Base-by-base conservation (phyloP, 352 stramenopile genomes). In the Globisporangium megalacanthum region DNA sequence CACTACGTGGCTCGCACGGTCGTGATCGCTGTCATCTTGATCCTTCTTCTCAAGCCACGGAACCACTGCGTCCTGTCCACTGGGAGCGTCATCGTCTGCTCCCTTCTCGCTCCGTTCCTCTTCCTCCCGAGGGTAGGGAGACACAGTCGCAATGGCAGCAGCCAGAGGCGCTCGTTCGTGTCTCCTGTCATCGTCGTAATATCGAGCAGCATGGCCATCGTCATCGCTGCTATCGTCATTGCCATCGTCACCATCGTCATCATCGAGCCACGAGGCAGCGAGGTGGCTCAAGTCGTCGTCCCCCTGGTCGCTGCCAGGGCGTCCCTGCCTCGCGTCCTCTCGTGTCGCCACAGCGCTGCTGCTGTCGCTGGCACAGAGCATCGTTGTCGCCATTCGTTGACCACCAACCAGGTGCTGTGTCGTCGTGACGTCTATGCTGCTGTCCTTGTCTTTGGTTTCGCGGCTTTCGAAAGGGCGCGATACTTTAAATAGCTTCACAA, bases 21-120 rank as follows among this genome's bases (percentile, higher is more conserved):
- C 25, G 25, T 29, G 25, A 3, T 72, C 62, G 3, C 55, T 36
- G 7, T 60, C 65, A 3, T 55, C 54, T n/a, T 53, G 44, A 11
- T 45, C 53, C 25, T 20, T 67, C 29, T 56, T 67, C 29, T 56
- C 56, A 19, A 42, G 29, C 54, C 60, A 66, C 8, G 54, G 51
- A 33, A 54, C 50, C 41, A 64, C 58, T 4, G 51, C 39, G 20
- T 64, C 35, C 39, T 58, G 31, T 8, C 33, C 35, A 10, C 1
- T 33, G 22, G 7, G n/a, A 25, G 13, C 37, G 4, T 39, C 52
- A 22, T 36, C 36, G 25, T 29, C 25, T 29, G 25, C 25, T 29
- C 25, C 19, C 20, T 52, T n/a, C 3, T 33, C 22, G 4, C 4
- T 4, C 25, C 25, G 25, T 29, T 29, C 25, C 2, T 29, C 25